Conservation (phyloP, 768 basidiomycete species). For the Kwoniella sp. region DNA sequence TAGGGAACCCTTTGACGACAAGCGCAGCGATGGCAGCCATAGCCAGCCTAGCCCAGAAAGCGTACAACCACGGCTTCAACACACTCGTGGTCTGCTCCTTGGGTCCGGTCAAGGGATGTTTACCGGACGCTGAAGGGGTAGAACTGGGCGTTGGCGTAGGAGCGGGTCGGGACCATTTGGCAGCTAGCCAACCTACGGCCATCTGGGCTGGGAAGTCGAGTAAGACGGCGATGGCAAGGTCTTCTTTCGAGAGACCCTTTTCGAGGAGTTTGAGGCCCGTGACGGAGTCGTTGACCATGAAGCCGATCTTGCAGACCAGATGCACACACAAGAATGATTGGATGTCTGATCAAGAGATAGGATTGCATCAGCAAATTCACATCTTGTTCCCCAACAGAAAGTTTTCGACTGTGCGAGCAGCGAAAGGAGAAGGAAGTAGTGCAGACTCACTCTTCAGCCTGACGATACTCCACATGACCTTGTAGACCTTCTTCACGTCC, state of each 20-base stretch:
- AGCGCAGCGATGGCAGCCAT: slow-evolving; percentile 74
- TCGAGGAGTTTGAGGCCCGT: slow-evolving; percentile 93
- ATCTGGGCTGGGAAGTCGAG: slow-evolving; percentile 99
- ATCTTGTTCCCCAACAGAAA: too few species aligned
- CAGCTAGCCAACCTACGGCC: slow-evolving; percentile 88
- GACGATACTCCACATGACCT: slow-evolving; percentile 91
- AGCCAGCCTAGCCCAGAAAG: slow-evolving; percentile 82
- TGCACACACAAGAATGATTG: slow-evolving; percentile 84
- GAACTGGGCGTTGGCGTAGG: slow-evolving; percentile 61
- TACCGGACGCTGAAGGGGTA: background rate
- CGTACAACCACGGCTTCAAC: slow-evolving; percentile 70
- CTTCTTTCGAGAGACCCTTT: slow-evolving; percentile 92
- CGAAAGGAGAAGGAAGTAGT: background rate
- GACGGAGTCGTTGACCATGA: slow-evolving; percentile 88
- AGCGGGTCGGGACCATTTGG: slow-evolving; percentile 73
- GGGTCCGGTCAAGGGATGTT: slow-evolving; percentile 25
- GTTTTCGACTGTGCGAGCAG: background rate
- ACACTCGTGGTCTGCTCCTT: slow-evolving; percentile 62
- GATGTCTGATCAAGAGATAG: slow-evolving; percentile 65
- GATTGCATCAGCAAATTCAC: background rate
- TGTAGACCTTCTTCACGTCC: slow-evolving; percentile 86
- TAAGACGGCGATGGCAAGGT: slow-evolving; percentile 89
- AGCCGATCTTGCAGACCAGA: slow-evolving; percentile 89
- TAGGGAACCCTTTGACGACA: slow-evolving; percentile 83
- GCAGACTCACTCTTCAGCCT: slow-evolving; percentile 76